These are phyloP conservation scores for Mortierella sp. DNA, from an alignment of 371 early-diverging fungal species.

Conservation along the genomic window DNA sequence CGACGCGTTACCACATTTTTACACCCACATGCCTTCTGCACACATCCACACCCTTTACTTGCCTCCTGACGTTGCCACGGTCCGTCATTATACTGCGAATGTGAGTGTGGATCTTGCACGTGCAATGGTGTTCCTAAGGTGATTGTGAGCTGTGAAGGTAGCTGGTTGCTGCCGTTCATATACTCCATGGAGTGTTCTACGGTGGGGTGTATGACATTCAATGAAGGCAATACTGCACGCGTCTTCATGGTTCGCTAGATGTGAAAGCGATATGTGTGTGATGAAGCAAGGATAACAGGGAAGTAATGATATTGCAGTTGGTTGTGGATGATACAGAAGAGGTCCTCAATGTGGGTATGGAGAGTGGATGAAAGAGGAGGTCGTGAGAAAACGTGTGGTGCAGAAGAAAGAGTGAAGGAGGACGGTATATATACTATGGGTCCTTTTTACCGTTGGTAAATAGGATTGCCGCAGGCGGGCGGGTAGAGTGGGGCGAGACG, in stretches of 20 bases:
- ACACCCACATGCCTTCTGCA: neutral
- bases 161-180: slow-evolving; percentile 13
- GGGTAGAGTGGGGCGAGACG: slow-evolving; percentile 5
- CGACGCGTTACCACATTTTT: neutral
- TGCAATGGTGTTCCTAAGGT: neutral
- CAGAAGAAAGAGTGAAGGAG: neutral
- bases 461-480: neutral
- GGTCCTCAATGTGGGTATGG: neutral
- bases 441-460: slow-evolving; percentile 19
- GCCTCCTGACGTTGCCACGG: slow-evolving; percentile 50
- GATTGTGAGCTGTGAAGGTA: slow-evolving; percentile 4
- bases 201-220: slow-evolving; percentile 26
- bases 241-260: slow-evolving; percentile 21
- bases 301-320: neutral
- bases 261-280: too few relatives aligned
- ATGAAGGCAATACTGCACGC: slow-evolving; percentile 23
- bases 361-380: neutral
- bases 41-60: slow-evolving; percentile 1
- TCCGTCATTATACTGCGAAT: slow-evolving; percentile 9
- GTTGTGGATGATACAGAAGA: neutral
- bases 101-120: slow-evolving; percentile 1
- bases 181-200: slow-evolving; percentile 43
- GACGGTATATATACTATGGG: neutral
- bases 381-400: neutral
- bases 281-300: neutral